A percentile compares a stretch with the other conserved stretches of the same genome.
phyloP scores from a whole-genome alignment of 2,329 filamentous ascomycete species.

The Colletotrichum tropicale region DNA sequence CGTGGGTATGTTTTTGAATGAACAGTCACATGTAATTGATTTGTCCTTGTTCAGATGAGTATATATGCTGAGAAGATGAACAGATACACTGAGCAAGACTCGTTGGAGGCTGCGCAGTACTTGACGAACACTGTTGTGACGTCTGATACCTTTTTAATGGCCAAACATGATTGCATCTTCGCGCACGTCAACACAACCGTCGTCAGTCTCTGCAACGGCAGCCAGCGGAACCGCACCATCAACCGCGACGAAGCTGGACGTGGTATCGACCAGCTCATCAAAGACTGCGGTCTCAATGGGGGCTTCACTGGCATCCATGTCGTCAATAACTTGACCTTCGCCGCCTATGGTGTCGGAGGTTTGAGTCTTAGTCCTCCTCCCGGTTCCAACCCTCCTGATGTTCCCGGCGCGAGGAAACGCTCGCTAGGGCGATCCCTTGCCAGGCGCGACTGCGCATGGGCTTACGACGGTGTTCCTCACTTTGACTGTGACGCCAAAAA shows the following conservation, averaged over 20 bases:
- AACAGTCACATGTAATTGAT: no score
- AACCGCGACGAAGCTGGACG: background rate
- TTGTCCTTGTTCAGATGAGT: no score
- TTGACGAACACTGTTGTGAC: accelerated
- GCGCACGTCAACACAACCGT: background rate
- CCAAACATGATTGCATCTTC: background rate
- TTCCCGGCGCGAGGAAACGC: background rate
- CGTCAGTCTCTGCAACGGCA: background rate
- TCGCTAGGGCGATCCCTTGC: no score
- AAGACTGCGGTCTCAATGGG: background rate
- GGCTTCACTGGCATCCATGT: background rate
- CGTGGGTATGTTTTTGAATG: no score
- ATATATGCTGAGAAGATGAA: no score
- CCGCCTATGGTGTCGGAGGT: background rate
- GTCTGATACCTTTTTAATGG: background rate
- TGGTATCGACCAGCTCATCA: background rate
- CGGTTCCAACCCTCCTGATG: background rate
- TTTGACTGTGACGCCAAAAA: background rate
- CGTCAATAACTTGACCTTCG: background rate
- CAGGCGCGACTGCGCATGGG: background rate
- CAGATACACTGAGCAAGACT: background rate
- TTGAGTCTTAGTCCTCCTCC: background rate
- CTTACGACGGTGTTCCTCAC: background rate
- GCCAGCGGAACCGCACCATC: background rate
- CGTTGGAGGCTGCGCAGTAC: background rate